These are phyloP conservation scores for Sclerotinia glacialis DNA, from an alignment of 2,329 filamentous ascomycete genomes.

Conservation along the genomic window DNA sequence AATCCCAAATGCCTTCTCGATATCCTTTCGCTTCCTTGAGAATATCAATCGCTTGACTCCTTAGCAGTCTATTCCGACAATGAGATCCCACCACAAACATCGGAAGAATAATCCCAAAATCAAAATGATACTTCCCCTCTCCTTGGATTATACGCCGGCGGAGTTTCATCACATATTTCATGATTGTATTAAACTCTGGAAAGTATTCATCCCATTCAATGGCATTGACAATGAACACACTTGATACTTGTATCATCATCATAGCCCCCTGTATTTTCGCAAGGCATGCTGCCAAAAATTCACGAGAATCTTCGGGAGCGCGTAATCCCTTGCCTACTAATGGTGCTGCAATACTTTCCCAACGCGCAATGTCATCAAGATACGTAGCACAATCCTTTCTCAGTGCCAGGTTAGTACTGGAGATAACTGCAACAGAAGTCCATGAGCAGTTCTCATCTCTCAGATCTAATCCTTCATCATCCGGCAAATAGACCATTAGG, in stretches of 20 bases:
- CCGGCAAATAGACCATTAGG: not conserved
- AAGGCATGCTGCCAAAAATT: slow-evolving; percentile 19
- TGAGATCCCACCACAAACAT: slow-evolving; percentile 22
- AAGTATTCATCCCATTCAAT: slow-evolving; percentile 22
- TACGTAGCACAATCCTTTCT: slow-evolving; percentile 21
- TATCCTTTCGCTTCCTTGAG: slow-evolving; percentile 20
- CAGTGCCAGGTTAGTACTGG: not conserved
- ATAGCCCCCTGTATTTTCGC: slow-evolving; percentile 23
- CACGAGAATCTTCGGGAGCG: not conserved
- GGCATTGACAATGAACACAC: slow-evolving; percentile 19
- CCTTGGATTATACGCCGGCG: slow-evolving; percentile 13
- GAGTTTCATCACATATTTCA: slow-evolving; percentile 17
- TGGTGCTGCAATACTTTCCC: slow-evolving; percentile 21
- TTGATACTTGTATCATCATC: slow-evolving; percentile 18
- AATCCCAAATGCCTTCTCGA: slow-evolving; percentile 28
- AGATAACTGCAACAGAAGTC: not conserved
- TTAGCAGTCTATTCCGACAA: slow-evolving; percentile 22
- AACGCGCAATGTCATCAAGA: slow-evolving; percentile 21
- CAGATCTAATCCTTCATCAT: slow-evolving; percentile 2
- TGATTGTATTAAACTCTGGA: slow-evolving; percentile 21
- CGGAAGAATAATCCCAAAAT: slow-evolving; percentile 24
- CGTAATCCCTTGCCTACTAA: slow-evolving; percentile 1
- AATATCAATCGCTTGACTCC: slow-evolving; percentile 21
- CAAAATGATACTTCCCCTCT: slow-evolving; percentile 23
- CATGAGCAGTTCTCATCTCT: slow-evolving; percentile 12